Evolutionary conservation across 1,139 yeast species (phyloP), one percentile per base, ranked within the genome.

Genomic region (Kurtzmaniella quercitrusa): DNA sequence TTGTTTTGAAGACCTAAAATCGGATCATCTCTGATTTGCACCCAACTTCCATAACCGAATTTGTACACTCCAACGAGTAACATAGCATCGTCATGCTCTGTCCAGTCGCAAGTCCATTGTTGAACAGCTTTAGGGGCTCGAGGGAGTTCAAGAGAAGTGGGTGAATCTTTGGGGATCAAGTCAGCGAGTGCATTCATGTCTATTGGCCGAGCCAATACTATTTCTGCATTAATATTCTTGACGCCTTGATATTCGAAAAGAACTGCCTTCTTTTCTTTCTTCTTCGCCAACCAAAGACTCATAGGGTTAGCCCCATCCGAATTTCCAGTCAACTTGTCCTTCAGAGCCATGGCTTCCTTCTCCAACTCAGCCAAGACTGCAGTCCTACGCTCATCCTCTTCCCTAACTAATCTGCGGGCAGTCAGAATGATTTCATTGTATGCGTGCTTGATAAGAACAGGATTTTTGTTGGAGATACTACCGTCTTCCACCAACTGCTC

Each of bases 41-140:
- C 64, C 98, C 98, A 94, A 0, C 96, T 85, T 17, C 98, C 98
- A 59, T 89, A 93, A 0, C 99, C 99, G 63, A 91, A 89, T 62
- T 89, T 90, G 59, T 80, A 78, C 27, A 93, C 86, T 51, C 99
- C 99, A 37, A 86, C 80, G 50, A 94, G 64, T 44, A 94, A 71
- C 81, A 83, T 85, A 38, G 90, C 85, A 62, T 94, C 99, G 59
- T 94, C 96, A 37, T 73, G 77, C 12, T 75, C 73, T 3, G 74
- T 71, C 99, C 99, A 94, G 34, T 80, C 82, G 57, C 96, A 88
- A 45, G 81, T 77, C 99, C 99, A 94, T 37, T 89, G 91, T 57
- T 81, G 82, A 5, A 90, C 98, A 21, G 84, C 82, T 65, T 91
- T 91, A 15, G 95, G 88, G 12, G 70, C 66, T 45, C 68, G 71